Base-by-base conservation (phyloP, 2,329 filamentous ascomycete genomes). In the Phialophora macrospora region DNA sequence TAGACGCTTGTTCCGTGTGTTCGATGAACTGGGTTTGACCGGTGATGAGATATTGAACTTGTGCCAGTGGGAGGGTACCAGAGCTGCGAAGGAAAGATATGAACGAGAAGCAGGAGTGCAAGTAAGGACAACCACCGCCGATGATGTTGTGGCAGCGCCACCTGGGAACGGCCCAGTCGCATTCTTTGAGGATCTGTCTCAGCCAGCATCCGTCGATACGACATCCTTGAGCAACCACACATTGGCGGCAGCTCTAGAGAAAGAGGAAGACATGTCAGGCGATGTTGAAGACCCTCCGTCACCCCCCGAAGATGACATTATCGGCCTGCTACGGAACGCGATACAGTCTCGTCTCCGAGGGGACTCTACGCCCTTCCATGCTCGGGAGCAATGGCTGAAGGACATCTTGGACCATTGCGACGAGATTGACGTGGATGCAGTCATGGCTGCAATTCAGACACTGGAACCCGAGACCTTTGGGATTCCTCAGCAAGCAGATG, bases 51-150 rank as follows among this genome's bases (percentile, higher is more conserved):
- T 89, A 64, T 80, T 83, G 61, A 84, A 82, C 46, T 81, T 89
- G 66, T 89, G 87, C 76, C 82, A 84, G 64, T 89, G 87, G 81
- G 78, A 84, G 70, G 77, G 81, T 14, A 82, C 81, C 68, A 80
- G 81, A 73, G 82, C 78, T 34, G 78, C 79, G 17, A 78, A 79
- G 60, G 76, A 81, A 68, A 76, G 77, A 62, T 81, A 81, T 69
- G 78, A 81, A 69, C 77, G 75, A 55, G 86, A 89, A 72, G 84
- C 87, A 75, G 81, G 83, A n/a, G 79, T 85, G 41, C 83, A 78
- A 54, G 86, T 89, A 49, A 76, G 77, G 63, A 87, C 89, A 73
- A 89, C 87, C 2, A 89, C 87, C 3, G 85, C 84, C 38, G 80
- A 85, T 68, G 82, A 83, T 60, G 84, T 89, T 62, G 77, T 75